These are phyloP conservation scores for Piedraia hortae DNA, from an alignment of 2,329 filamentous ascomycete species.

Conservation along the genomic window DNA sequence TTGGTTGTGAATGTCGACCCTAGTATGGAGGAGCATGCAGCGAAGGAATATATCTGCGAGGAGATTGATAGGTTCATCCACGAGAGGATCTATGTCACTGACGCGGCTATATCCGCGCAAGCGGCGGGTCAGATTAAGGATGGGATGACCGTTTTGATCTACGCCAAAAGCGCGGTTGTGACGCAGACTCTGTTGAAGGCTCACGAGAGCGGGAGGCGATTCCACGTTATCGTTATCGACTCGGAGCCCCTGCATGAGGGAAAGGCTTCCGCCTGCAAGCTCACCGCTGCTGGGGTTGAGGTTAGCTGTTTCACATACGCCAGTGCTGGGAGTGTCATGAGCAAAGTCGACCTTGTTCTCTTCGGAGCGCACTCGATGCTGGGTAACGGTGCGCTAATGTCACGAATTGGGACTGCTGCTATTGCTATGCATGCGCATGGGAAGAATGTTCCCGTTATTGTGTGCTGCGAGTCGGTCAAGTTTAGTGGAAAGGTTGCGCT, in stretches of 20 bases:
- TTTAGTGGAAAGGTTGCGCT: slow-evolving; percentile 74
- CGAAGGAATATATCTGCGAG: slow-evolving; percentile 50
- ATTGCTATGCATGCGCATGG: slow-evolving; percentile 61
- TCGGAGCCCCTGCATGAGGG: slow-evolving; percentile 43
- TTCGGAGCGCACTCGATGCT: slow-evolving; percentile 86
- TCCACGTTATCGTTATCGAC: slow-evolving; percentile 67
- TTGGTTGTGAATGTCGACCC: slow-evolving; percentile 77
- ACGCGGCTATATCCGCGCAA: slow-evolving; percentile 55
- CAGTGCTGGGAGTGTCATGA: slow-evolving; percentile 46
- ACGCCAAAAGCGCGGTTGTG: slow-evolving; percentile 62
- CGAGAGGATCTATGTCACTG: slow-evolving; percentile 68
- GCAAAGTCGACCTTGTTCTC: slow-evolving; percentile 44
- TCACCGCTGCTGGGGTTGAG: slow-evolving; percentile 41
- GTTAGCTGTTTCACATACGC: slow-evolving; percentile 64
- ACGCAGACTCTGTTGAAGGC: slow-evolving; percentile 57
- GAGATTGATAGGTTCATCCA: slow-evolving; percentile 74
- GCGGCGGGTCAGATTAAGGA: slow-evolving; percentile 49
- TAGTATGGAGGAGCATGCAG: slow-evolving; percentile 51
- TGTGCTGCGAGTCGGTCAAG: slow-evolving; percentile 85
- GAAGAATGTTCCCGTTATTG: slow-evolving; percentile 52
- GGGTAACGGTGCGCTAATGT: slow-evolving; percentile 77
- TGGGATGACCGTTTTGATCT: slow-evolving; percentile 64
- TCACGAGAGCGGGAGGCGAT: slow-evolving; percentile 38
- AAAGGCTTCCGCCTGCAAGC: slow-evolving; percentile 39
- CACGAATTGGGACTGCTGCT: slow-evolving; percentile 60